Conservation (phyloP, 2,329 filamentous ascomycete genomes). For the Colletotrichum truncatum region DNA sequence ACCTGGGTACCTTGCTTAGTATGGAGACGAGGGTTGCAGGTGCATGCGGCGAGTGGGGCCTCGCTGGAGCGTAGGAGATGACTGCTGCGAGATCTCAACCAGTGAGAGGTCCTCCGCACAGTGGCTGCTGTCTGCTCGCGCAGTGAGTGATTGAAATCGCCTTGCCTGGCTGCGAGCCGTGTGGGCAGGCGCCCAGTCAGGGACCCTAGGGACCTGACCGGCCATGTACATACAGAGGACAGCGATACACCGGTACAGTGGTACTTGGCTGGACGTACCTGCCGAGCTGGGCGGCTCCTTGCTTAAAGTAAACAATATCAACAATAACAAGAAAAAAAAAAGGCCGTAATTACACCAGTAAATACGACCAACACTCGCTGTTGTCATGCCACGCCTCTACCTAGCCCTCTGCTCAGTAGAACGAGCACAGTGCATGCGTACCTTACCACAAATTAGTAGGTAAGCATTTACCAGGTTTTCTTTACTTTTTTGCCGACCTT, state of each 20-base stretch:
- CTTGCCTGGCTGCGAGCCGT: neutral
- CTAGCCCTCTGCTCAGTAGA: no score
- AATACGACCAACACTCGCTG: neutral
- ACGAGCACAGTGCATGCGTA: no score
- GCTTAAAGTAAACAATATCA: neutral
- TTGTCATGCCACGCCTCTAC: neutral
- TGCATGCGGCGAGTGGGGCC: conserved; percentile 1
- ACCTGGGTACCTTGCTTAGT: neutral
- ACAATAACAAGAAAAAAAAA: neutral
- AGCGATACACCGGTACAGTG: neutral
- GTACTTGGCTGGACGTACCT: neutral
- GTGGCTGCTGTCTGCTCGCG: neutral
- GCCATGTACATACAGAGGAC: neutral
- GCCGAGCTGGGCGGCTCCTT: neutral
- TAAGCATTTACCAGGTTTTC: neutral
- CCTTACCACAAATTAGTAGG: no score
- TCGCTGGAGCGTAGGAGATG: conserved; percentile 27
- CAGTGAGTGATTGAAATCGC: neutral
- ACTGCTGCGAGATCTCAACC: conserved; percentile 22
- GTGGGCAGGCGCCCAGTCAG: neutral
- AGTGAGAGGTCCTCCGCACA: conserved; percentile 5
- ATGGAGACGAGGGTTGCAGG: neutral
- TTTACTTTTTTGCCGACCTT: neutral
- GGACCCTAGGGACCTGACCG: conserved; percentile 15
- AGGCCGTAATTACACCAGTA: neutral